Evolutionary conservation across 805 yeast species (phyloP), one percentile per base, ranked within the genome.

Genomic region (Teunomyces gatunensis): DNA sequence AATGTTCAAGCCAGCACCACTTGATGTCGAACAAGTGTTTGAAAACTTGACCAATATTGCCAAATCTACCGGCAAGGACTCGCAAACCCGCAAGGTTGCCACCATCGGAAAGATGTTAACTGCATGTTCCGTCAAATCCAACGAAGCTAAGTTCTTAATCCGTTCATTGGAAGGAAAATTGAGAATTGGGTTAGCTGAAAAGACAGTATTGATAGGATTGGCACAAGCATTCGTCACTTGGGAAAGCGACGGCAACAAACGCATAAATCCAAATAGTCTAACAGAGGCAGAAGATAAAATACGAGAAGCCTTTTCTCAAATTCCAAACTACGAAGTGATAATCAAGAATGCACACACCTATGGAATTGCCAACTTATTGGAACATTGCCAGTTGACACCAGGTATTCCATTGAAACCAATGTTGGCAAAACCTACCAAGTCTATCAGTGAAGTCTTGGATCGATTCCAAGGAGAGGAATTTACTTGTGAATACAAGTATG

Each of bases 341-440:
- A 85, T 94, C 44, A 74, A 76, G 7, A 78, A 81, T 1, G 84
- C 89, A 1, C 63, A 86, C 49, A 71, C 82, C 37, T 60, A 81
- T 56, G 98, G 98, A 0, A 75, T 92, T 2, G 66, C 74, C 55
- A 73, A 85, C 32, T 61, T 94, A 36, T 70, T 78, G 42, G 83
- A 85, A 7, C 79, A 84, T 54, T 84, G 95, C 56, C 82, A 81
- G 34, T 70, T 94, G 51, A 83, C 85, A 7, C 96, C 99, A 0
- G 98, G 98, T 1, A 83, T 94, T 4, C 99, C 99, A 0, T 74
- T 94, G 56, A 92, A 91, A 62, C 99, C 99, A 0, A 94, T 94
- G 99, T 79, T 94, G 59, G 99, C 99, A 5, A 94, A 92, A 62
- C 99, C 99, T 2, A 92, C 98, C 0, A 92, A 94, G 61, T 80